Evolutionary conservation across 148 eudicot genomes (phyloP).

Genomic region (Chenopodium berlandieri): DNA sequence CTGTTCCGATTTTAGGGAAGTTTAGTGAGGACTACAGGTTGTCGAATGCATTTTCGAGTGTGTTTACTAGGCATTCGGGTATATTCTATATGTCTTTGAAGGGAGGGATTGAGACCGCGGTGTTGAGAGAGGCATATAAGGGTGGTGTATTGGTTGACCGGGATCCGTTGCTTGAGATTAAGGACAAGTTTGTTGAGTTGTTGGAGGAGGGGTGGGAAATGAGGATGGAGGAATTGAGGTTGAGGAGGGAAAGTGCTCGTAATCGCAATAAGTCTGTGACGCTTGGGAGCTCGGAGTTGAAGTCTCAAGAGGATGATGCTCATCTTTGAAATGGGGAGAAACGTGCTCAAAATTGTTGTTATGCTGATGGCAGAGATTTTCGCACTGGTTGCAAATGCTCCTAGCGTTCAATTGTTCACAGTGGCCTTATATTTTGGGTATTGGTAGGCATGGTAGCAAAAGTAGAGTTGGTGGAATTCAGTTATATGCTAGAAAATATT

Average conservation of each 20-base stretch:
- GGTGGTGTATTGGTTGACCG: constrained; percentile 64
- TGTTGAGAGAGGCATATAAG: constrained; percentile 86
- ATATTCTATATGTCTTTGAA: constrained; percentile 79
- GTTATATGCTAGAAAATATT: neutral
- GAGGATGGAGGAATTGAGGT: constrained; percentile 48
- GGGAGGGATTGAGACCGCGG: constrained; percentile 84
- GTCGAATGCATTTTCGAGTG: constrained; percentile 75
- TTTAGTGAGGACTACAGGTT: constrained; percentile 75
- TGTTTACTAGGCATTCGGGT: constrained; percentile 87
- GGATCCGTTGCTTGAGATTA: constrained; percentile 70
- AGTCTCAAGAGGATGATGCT: constrained; percentile 20
- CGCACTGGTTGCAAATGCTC: neutral
- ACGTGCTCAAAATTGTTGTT: too few relatives aligned
- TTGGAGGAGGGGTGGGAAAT: constrained; percentile 67
- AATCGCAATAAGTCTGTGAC: constrained; percentile 54
- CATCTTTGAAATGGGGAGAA: constrained; percentile 15
- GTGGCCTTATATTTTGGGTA: neutral
- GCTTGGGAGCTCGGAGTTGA: constrained; percentile 12
- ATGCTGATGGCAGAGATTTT: neutral
- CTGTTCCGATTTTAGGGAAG: constrained; percentile 72
- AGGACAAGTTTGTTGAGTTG: constrained; percentile 71
- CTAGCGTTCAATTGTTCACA: neutral
- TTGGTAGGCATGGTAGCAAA: neutral
- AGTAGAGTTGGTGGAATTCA: neutral
- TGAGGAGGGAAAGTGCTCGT: constrained; percentile 38